Evolutionary conservation across 164 flowering plant species (phyloP).

Genomic region (Piper betle): DNA sequence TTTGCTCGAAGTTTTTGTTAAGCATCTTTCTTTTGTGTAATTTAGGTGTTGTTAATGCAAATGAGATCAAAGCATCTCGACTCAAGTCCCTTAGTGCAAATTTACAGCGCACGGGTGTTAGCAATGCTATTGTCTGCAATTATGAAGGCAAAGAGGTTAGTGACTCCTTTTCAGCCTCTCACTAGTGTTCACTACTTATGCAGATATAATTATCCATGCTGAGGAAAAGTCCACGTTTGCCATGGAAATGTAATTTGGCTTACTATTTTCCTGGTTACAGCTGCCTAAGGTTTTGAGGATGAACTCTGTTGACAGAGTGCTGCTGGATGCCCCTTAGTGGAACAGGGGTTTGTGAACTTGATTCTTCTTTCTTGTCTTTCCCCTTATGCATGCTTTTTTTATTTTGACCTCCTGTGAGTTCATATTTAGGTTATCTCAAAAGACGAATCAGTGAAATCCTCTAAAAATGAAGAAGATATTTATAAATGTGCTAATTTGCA

Average conservation of each 20-base stretch:
- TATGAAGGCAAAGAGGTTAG: constrained; percentile 95
- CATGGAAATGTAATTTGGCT: no score
- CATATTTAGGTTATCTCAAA: constrained; percentile 81
- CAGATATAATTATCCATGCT: constrained; percentile 4
- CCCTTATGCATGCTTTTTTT: neutral
- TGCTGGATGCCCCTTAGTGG: constrained; percentile 99
- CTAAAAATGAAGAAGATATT: no score
- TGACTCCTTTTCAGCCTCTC: neutral
- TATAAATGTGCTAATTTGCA: no score
- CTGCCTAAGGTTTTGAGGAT: no score
- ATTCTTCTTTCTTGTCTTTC: neutral
- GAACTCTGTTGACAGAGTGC: constrained; percentile 76
- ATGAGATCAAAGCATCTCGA: no score
- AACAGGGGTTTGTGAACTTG: no score
- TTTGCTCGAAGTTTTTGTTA: no score
- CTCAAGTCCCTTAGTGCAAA: constrained; percentile 87
- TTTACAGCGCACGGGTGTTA: constrained; percentile 91
- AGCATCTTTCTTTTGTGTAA: no score
- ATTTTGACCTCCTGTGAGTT: neutral
- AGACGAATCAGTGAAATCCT: constrained; percentile 90
- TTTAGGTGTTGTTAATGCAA: no score
- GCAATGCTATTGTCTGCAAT: constrained; percentile 78
- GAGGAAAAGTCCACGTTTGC: constrained; percentile 2
- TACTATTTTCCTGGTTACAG: no score
- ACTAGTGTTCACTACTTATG: no score